Evolutionary conservation across 2,329 filamentous ascomycete genomes (phyloP).

Genomic region (Venturia aucupariae): DNA sequence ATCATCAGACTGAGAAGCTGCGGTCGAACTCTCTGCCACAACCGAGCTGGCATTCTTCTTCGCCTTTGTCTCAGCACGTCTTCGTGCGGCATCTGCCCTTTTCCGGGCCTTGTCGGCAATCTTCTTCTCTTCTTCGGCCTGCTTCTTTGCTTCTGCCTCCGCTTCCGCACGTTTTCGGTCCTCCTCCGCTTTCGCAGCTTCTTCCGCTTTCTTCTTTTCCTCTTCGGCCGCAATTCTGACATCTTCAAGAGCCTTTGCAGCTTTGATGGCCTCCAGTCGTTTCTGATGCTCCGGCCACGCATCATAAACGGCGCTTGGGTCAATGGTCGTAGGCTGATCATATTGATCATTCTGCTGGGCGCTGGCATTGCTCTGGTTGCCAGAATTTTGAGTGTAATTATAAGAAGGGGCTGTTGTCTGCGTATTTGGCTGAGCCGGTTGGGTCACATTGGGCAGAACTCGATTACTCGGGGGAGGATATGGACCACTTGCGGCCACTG

Average conservation of each 20-base stretch:
- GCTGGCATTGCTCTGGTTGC: constrained; percentile 15
- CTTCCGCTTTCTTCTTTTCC: constrained; percentile 23
- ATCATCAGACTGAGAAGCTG: neutral
- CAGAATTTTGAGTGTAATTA: constrained; percentile 17
- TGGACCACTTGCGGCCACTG: neutral
- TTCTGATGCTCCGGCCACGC: constrained; percentile 41
- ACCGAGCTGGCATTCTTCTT: constrained; percentile 21
- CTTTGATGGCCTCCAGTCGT: constrained; percentile 26
- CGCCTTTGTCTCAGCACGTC: constrained; percentile 14
- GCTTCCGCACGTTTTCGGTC: constrained; percentile 21
- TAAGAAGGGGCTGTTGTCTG: constrained; percentile 2
- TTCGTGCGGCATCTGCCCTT: constrained; percentile 20
- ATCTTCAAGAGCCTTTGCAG: constrained; percentile 27
- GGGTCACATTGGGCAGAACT: constrained; percentile 11
- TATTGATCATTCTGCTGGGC: neutral
- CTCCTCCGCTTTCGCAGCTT: constrained; percentile 23
- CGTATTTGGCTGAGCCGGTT: neutral
- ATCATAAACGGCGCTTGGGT: constrained; percentile 46
- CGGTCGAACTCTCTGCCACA: neutral
- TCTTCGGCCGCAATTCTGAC: constrained; percentile 15
- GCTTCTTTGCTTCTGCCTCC: constrained; percentile 17
- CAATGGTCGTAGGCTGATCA: constrained; percentile 35
- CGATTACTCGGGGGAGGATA: constrained; percentile 7
- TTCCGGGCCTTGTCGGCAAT: constrained; percentile 13
- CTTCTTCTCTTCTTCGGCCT: constrained; percentile 16